Conservation (phyloP, 768 basidiomycete species). For the Leccinellum albellum region DNA sequence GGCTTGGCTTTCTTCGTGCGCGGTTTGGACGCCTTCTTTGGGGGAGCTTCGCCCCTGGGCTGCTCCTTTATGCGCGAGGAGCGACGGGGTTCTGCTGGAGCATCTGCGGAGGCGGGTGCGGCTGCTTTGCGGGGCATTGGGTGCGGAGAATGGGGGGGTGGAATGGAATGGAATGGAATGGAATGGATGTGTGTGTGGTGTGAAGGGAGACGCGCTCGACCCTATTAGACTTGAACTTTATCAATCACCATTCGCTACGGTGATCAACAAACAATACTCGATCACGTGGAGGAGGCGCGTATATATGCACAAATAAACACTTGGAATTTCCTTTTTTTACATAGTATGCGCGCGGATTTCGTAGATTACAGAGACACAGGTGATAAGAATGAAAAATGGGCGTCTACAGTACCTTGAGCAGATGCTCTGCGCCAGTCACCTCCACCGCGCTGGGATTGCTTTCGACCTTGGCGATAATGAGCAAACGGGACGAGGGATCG, state of each 20-base stretch:
- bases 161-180: background rate
- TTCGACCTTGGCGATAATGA: constrained; percentile 10
- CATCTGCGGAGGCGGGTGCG: constrained; percentile 36
- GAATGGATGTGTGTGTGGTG: constrained; percentile 2
- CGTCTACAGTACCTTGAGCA: constrained; percentile 15
- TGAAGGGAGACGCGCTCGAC: constrained; percentile 30
- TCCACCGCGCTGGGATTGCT: background rate
- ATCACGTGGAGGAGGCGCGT: constrained; percentile 32
- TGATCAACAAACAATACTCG: constrained; percentile 36
- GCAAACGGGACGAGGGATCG: background rate
- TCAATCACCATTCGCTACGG: constrained; percentile 18
- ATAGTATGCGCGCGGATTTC: too few species aligned
- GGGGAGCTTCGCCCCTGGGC: constrained; percentile 48
- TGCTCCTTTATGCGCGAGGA: constrained; percentile 72
- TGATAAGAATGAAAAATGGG: background rate
- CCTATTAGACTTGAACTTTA: constrained; percentile 33
- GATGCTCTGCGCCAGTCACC: constrained; percentile 11
- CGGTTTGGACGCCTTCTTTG: constrained; percentile 66
- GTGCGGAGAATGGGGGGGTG: background rate
- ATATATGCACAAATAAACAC: constrained; percentile 27
- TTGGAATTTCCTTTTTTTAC: background rate
- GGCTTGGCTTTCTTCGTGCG: constrained; percentile 44
- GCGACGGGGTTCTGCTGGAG: constrained; percentile 54
- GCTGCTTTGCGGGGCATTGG: constrained; percentile 72
- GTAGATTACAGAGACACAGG: background rate